Evolutionary conservation across 2,329 filamentous ascomycete genomes (phyloP).

Genomic region (Didymella arachidicola): DNA sequence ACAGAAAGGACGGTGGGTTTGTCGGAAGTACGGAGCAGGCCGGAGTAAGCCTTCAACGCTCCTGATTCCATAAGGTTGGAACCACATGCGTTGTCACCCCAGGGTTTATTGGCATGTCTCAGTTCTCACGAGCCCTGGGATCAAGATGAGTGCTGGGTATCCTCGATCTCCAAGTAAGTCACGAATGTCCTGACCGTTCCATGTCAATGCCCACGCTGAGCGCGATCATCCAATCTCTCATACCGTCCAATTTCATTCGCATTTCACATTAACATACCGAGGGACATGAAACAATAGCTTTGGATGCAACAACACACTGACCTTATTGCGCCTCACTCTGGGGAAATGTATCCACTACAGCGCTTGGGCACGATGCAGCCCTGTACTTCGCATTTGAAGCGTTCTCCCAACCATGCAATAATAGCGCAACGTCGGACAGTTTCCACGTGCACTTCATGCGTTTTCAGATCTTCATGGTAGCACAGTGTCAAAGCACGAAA

Average conservation of each 20-base stretch:
- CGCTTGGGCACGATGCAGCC: slow-evolving; percentile 12
- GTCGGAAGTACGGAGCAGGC: slow-evolving; percentile 1
- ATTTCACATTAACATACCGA: background rate
- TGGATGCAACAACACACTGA: background rate
- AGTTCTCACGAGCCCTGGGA: background rate
- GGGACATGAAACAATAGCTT: slow-evolving; percentile 4
- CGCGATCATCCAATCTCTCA: background rate
- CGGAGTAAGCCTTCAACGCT: background rate
- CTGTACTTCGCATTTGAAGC: slow-evolving; percentile 1
- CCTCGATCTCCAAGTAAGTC: background rate
- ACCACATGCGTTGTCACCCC: slow-evolving; percentile 7
- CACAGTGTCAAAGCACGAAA: background rate
- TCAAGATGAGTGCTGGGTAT: background rate
- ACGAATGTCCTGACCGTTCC: background rate
- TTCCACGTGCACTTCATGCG: background rate
- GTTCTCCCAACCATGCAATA: background rate
- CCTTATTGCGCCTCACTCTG: slow-evolving; percentile 2
- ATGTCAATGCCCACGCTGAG: background rate
- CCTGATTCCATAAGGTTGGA: background rate
- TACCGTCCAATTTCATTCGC: background rate
- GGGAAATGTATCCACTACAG: background rate
- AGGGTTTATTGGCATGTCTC: slow-evolving; percentile 29
- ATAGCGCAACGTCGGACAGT: background rate
- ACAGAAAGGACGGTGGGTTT: slow-evolving; percentile 11
- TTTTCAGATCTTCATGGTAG: slow-evolving; percentile 1